Conservation (phyloP, 441 rosid species). For the Pelargonium hybrid region DNA sequence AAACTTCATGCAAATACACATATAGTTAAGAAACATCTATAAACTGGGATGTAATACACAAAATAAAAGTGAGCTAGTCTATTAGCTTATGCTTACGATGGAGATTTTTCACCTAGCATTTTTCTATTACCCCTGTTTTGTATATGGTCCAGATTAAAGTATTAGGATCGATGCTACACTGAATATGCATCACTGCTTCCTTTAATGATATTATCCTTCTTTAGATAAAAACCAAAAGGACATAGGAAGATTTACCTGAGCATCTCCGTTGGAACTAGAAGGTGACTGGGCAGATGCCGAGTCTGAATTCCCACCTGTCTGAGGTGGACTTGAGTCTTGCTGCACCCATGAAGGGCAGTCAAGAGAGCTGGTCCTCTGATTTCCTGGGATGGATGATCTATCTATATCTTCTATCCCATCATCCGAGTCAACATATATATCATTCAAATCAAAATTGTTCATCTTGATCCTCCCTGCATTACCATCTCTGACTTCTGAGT, state of each 20-base stretch:
- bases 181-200: neutral
- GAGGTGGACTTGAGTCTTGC: conserved; percentile 87
- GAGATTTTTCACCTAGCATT: no score
- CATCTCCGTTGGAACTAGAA: conserved; percentile 78
- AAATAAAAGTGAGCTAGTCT: neutral
- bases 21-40: neutral
- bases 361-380: conserved; percentile 49
- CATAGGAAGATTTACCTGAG: conserved; percentile 41
- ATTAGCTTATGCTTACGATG: no score
- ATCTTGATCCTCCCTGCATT: conserved; percentile 38
- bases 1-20: neutral
- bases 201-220: conserved; percentile 1
- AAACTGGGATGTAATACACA: neutral
- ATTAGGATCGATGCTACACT: neutral
- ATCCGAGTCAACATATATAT: conserved; percentile 65
- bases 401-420: conserved; percentile 66
- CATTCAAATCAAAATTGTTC: conserved; percentile 88
- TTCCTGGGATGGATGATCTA: conserved; percentile 52
- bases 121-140: neutral
- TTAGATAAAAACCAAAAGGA: neutral
- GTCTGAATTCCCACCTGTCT: conserved; percentile 76
- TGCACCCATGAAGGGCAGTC: conserved; percentile 77
- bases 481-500: conserved; percentile 29
- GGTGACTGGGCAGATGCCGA: conserved; percentile 96
- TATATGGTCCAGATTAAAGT: neutral